Evolutionary conservation across 202 grass and related monocot genomes (phyloP).

Genomic region (Schoenoplectus triqueter): DNA sequence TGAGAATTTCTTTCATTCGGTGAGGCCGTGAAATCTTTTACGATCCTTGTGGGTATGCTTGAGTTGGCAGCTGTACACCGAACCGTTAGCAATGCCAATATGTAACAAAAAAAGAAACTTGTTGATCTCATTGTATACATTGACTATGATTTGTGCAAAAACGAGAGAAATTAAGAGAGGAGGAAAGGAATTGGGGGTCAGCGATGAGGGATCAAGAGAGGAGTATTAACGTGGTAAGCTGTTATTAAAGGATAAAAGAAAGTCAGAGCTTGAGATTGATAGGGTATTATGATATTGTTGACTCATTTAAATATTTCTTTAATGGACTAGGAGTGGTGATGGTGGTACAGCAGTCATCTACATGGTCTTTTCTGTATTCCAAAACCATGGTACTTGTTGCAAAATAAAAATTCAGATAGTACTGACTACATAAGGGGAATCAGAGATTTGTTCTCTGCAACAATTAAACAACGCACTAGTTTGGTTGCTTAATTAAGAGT

Average conservation of each 20-base stretch:
- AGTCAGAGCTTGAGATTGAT: constrained; percentile 23
- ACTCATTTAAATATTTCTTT: background rate
- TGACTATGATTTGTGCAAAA: background rate
- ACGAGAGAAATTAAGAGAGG: background rate
- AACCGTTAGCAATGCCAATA: constrained; percentile 3
- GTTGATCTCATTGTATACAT: constrained; percentile 27
- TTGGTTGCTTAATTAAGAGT: background rate
- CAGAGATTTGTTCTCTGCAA: background rate
- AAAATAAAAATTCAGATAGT: constrained; percentile 3
- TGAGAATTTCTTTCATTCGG: background rate
- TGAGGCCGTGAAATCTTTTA: constrained; percentile 19
- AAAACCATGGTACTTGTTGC: background rate
- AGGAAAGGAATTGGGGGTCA: constrained; percentile 11
- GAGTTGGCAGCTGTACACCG: background rate
- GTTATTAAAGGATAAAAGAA: constrained; percentile 25
- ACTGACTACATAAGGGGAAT: background rate
- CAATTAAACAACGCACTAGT: background rate
- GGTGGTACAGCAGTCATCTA: constrained; percentile 6
- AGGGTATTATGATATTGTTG: background rate
- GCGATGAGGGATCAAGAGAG: constrained; percentile 10
- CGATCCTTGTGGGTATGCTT: background rate
- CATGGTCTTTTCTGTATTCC: background rate
- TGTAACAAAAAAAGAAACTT: background rate
- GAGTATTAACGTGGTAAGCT: constrained; percentile 14
- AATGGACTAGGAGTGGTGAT: background rate